Evolutionary conservation across 139 green algal genomes (phyloP).

Genomic region (Haematococcus lacustris): DNA sequence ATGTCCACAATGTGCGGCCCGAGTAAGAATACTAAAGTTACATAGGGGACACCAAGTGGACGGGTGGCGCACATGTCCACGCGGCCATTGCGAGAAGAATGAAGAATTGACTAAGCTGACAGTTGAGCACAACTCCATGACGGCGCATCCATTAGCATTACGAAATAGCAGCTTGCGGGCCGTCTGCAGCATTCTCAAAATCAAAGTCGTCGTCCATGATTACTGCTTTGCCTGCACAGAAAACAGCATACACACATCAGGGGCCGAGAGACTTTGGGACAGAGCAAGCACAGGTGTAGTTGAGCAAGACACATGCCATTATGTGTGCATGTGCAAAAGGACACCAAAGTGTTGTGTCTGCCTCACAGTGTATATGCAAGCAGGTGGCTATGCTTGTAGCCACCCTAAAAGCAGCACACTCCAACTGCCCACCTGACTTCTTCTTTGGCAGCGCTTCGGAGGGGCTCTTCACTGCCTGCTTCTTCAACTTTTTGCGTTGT

Average conservation of each 20-base stretch:
- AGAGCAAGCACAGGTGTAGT: not conserved
- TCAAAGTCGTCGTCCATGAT: not conserved
- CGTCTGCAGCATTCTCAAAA: no score
- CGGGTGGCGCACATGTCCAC: no score
- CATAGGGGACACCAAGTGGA: no score
- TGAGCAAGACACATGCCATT: not conserved
- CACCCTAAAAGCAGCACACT: not conserved
- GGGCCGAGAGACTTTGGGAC: not conserved
- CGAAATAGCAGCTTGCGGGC: no score
- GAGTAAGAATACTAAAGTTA: no score
- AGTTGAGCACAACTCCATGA: no score
- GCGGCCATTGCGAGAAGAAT: no score
- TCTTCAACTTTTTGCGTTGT: conserved; percentile 46
- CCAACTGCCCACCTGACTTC: not conserved
- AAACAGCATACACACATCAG: not conserved
- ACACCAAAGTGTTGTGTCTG: not conserved
- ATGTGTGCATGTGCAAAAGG: not conserved
- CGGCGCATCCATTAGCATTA: no score
- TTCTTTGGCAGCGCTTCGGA: not conserved
- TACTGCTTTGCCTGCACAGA: not conserved
- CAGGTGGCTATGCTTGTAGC: no score
- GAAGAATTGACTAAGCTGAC: no score
- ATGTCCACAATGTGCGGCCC: no score
- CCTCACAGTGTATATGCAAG: not conserved
- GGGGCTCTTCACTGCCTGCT: conserved; percentile 9